phyloP scores from a whole-genome alignment of 2,329 filamentous ascomycete genomes.

The Fusarium avenaceum region DNA sequence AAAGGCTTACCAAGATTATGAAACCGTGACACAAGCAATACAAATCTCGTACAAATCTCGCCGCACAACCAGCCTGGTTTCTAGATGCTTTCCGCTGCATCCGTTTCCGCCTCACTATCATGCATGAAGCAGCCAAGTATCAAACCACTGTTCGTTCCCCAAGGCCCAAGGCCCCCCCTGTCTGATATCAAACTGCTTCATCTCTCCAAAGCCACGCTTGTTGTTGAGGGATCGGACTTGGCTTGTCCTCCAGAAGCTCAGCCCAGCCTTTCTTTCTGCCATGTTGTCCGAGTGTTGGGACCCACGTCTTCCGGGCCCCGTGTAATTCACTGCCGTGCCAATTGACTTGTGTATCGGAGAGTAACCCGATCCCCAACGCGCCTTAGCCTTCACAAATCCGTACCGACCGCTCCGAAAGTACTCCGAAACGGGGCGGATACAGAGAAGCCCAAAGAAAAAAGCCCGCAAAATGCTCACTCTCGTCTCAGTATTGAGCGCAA shows the following conservation, averaged over 20 bases:
- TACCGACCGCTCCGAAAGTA: constrained; percentile 40
- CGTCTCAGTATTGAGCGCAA: constrained; percentile 21
- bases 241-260: too few species aligned
- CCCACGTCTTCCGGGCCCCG: constrained; percentile 40
- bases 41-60: constrained; percentile 44
- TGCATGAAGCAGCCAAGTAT: constrained; percentile 6
- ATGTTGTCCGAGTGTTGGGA: constrained; percentile 43
- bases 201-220: not conserved
- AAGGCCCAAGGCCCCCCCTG: not conserved
- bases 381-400: constrained; percentile 38
- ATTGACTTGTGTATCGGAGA: constrained; percentile 49
- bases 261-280: constrained; percentile 5
- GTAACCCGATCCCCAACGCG: constrained; percentile 49
- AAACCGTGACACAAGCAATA: constrained; percentile 45
- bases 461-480: constrained; percentile 41
- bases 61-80: constrained; percentile 24
- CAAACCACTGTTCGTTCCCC: not conserved
- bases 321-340: constrained; percentile 49
- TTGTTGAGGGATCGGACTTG: too few species aligned
- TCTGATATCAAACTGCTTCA: not conserved
- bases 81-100: constrained; percentile 11
- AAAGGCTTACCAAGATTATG: constrained; percentile 45
- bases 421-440: constrained; percentile 31
- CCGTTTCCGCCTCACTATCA: constrained; percentile 19
- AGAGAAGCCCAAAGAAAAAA: constrained; percentile 44